Evolutionary conservation across 306 rosid species (phyloP).

Genomic region (Trichosanthes cucumerina): DNA sequence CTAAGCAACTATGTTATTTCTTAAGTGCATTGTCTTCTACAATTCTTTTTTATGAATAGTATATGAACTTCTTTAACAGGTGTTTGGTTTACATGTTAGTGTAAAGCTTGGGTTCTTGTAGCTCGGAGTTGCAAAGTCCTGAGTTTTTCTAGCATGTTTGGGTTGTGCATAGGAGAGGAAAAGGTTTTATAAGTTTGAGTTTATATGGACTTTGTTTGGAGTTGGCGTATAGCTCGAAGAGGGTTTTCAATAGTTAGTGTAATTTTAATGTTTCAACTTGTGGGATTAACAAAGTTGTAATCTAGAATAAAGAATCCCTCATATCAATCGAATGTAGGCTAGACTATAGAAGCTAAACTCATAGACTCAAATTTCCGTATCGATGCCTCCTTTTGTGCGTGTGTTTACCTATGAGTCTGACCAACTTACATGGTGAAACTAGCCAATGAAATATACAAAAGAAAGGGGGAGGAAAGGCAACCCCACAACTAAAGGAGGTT

Average conservation of each 20-base stretch:
- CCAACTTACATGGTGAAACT: neutral
- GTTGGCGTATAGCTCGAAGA: too few species aligned
- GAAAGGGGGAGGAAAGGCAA: too few species aligned
- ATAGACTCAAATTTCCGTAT: neutral
- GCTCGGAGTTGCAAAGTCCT: neutral
- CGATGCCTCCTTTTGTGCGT: neutral
- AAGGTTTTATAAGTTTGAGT: neutral
- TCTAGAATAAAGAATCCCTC: too few species aligned
- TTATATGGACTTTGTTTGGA: neutral
- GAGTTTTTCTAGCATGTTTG: neutral
- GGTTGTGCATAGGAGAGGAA: neutral
- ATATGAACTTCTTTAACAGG: neutral
- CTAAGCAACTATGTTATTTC: neutral
- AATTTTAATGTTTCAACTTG: too few species aligned
- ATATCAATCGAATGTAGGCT: neutral
- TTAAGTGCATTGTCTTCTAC: neutral
- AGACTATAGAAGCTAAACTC: neutral
- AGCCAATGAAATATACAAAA: too few species aligned
- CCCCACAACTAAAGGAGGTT: too few species aligned
- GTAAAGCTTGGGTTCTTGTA: neutral
- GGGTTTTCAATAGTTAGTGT: too few species aligned
- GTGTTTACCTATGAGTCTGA: neutral
- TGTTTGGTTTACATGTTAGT: neutral
- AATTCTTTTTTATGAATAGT: neutral
- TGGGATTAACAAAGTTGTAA: too few species aligned